Evolutionary conservation across 2,329 filamentous ascomycete genomes (phyloP).

Genomic region (Trichoderma hamatum): DNA sequence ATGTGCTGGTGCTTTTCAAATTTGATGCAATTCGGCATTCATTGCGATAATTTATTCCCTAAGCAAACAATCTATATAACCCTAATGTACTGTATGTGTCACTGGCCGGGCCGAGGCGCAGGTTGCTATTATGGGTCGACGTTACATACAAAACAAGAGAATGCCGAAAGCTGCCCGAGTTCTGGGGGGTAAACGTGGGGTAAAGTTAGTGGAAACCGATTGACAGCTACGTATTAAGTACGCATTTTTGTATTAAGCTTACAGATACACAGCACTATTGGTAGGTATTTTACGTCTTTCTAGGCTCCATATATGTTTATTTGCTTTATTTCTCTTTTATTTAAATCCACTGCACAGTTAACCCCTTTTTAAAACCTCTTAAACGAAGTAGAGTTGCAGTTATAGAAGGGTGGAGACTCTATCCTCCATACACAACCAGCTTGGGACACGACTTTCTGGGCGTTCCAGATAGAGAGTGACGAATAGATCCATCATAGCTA

Average conservation of each 20-base stretch:
- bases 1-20: not conserved
- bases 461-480: not conserved
- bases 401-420: not conserved
- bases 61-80: no score
- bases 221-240: no score
- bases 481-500: not conserved
- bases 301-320: not conserved
- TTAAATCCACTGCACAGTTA: not conserved
- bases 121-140: not conserved
- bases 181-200: not conserved
- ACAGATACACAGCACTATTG: not conserved
- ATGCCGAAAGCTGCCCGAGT: slow-evolving; percentile 4
- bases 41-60: not conserved
- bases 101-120: not conserved
- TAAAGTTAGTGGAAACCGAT: not conserved
- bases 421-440: not conserved
- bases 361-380: not conserved
- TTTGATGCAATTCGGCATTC: not conserved
- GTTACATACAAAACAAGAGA: not conserved
- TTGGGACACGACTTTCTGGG: not conserved
- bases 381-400: not conserved
- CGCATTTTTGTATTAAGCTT: not conserved
- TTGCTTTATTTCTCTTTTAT: not conserved
- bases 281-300: not conserved
- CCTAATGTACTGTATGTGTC: not conserved